Base-by-base conservation (phyloP, 768 basidiomycete species). In the Inosperma sp. region DNA sequence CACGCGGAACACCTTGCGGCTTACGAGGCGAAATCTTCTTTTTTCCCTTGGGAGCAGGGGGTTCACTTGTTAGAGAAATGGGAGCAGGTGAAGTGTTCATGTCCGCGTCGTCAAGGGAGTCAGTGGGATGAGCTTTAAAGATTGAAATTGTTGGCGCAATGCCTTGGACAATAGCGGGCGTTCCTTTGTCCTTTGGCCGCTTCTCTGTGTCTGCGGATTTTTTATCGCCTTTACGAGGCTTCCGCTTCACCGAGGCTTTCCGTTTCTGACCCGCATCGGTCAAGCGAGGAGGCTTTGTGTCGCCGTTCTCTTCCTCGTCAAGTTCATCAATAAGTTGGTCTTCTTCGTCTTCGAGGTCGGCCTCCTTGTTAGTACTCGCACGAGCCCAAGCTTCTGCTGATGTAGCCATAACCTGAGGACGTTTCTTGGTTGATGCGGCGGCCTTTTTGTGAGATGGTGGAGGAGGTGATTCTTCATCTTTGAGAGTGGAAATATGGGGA, bases 261-360 rank as follows among this genome's bases (percentile, higher is more conserved):
- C 74, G 74, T 61, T 81, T 82, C 53, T 74, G 68, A 31, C 67
- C 52, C 35, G 71, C 59, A 26, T 79, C 71, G 33, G 16, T 29
- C 12, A 35, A 29, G 14, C 50, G 64, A 21, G 69, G 68, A 19
- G 69, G 58, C 9, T 68, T 64, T 49, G 67, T 68, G 52, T 61
- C 54, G 17, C 62, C 60, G 26, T 67, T 67, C 49, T 68, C 67
- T 52, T 78, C 77, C 45, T 84, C 83, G 52, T 61, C 85, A 58
- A 89, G 78, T 59, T 87, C 87, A 65, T 90, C 87, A 57, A 88
- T 83, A 56, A 89, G 78, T 58, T 88, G 82, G 70, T 90, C 87
- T 68, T 88, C 85, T 64, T 86, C 81, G 35, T 83, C 81, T 29
- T 86, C 78, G 26, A 86, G 84, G 7, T 80, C 83, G 9, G 78